Conservation (phyloP, 441 rosid genomes). For the Gossypium aridum region DNA sequence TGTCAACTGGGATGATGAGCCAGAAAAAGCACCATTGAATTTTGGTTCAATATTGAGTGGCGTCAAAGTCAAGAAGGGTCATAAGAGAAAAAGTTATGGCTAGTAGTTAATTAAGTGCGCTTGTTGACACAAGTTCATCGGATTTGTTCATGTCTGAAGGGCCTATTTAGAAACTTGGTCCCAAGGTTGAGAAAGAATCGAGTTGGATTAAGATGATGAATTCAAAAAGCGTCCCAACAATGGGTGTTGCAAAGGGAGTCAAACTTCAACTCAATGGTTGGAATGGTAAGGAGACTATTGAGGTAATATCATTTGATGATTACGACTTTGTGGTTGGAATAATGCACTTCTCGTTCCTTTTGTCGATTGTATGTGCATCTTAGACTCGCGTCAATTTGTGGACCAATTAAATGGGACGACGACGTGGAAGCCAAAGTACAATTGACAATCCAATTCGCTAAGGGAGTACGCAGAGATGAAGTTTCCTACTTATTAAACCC, state of each 20-base stretch:
- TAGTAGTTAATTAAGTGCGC: not conserved
- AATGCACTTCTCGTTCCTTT: not conserved
- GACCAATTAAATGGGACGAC: not conserved
- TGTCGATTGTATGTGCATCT: not conserved
- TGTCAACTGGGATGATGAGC: not conserved
- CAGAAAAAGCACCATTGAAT: not conserved
- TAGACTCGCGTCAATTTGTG: not conserved
- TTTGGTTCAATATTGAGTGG: not conserved
- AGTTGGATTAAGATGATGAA: not conserved
- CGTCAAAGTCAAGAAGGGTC: not conserved
- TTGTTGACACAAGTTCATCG: not conserved
- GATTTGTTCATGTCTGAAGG: no score
- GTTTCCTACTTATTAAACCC: not conserved
- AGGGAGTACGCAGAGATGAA: not conserved
- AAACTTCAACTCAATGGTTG: not conserved
- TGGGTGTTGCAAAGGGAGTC: not conserved
- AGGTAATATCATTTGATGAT: not conserved
- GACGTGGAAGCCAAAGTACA: not conserved
- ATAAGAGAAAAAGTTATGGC: not conserved
- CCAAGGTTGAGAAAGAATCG: not conserved
- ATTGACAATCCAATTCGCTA: not conserved
- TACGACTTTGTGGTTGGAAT: not conserved
- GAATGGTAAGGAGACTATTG: not conserved
- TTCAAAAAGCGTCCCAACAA: not conserved
- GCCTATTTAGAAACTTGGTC: not conserved